Base-by-base conservation (phyloP, 129 eudicot species). In the Glebionis coronaria region DNA sequence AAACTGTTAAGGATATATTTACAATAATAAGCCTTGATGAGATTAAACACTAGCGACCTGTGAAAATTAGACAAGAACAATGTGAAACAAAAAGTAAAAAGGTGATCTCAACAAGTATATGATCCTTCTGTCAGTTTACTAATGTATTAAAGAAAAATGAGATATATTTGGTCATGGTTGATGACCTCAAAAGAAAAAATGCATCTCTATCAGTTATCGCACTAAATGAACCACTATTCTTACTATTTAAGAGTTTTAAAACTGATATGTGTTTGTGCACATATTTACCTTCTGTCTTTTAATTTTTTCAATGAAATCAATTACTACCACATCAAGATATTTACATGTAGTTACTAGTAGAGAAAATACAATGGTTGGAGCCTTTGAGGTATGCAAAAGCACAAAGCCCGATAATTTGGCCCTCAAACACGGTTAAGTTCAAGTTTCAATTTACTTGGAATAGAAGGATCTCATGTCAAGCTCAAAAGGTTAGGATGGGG, bases 341-440 rank as follows among this genome's bases (percentile, higher is more conserved):
- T 6, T 14, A 66, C 45, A 66, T 66, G 9, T 27, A 65, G 59
- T 57, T n/a, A 50, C 4, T 15, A 23, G 25, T 23, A 61, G 60
- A 27, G 42, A 35, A 31, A 31, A 35, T 35, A 35, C 9, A 35
- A 35, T 35, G 9, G 10, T 35, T 35, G 42, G 42, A 35, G 42
- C 2, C 10, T 35, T 35, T 35, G 42, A 35, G 42, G 10, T 35
- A 31, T 31, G 40, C 40, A 31, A 31, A 31, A 31, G 40, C 40
- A 31, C 9, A 8, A n/a, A n/a, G n/a, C n/a, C n/a, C n/a, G n/a
- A n/a, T n/a, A 35, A 35, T 35, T 6, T 35, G 10, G 2, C 42
- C 42, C 42, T 35, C 9, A 35, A 35, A 0, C 42, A 35, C 9
- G 42, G 42, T 35, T 6, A 35, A 35, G 10, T 8, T 35, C 42